Evolutionary conservation across 2,329 filamentous ascomycete species (phyloP).

Genomic region (Trichoderma afroharzianum): DNA sequence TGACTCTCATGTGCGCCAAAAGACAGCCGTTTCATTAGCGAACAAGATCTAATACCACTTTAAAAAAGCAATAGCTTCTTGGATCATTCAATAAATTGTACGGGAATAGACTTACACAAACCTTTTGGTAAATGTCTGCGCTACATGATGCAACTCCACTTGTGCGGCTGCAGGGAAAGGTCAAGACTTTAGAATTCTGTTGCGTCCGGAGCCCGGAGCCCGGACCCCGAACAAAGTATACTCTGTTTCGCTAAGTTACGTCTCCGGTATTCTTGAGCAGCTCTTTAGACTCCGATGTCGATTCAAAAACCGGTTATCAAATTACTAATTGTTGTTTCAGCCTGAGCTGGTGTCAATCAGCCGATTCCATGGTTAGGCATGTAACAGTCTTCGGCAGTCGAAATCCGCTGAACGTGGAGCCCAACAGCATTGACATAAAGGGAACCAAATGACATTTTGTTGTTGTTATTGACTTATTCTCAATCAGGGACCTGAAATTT

Average conservation of each 20-base stretch:
- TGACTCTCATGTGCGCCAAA: too few relatives aligned
- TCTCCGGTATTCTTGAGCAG: neutral
- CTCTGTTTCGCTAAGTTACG: neutral
- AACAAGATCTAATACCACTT: too few relatives aligned
- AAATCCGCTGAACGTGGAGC: neutral
- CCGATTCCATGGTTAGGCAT: neutral
- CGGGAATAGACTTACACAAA: too few relatives aligned
- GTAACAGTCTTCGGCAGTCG: neutral
- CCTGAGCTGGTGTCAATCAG: neutral
- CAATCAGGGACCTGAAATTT: neutral
- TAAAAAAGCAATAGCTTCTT: too few relatives aligned
- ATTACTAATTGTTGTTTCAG: neutral
- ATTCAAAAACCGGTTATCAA: neutral
- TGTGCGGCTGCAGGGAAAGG: too few relatives aligned
- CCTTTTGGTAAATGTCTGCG: too few relatives aligned
- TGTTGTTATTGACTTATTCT: neutral
- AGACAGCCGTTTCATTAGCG: too few relatives aligned
- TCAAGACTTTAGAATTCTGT: too few relatives aligned
- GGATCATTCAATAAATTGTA: too few relatives aligned
- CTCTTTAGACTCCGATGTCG: neutral
- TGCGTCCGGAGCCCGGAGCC: neutral
- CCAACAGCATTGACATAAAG: neutral
- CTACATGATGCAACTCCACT: too few relatives aligned
- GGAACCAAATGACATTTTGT: neutral
- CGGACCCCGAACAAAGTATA: neutral